phyloP scores from a whole-genome alignment of 176 grass and related monocot species.

The Dendrocalamus sinicus region DNA sequence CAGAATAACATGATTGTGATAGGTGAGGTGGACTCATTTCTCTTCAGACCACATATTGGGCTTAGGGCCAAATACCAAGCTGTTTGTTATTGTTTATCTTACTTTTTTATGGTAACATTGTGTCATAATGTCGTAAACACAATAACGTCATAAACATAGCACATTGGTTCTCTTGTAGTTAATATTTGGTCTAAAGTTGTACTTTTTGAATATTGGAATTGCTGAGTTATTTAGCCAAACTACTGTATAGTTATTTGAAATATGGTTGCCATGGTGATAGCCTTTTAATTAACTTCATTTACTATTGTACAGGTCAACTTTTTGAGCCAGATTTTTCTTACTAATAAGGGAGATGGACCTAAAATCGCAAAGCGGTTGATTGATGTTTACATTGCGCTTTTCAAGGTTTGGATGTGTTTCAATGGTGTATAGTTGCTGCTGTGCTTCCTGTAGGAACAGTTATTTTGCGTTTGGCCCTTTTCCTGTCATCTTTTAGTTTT shows the following conservation, averaged over 20 bases:
- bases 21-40: conserved; percentile 92
- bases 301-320: conserved; percentile 81
- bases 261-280: conserved; percentile 4
- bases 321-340: conserved; percentile 85
- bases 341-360: conserved; percentile 77
- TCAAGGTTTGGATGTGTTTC: conserved; percentile 71
- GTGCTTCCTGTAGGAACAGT: neutral
- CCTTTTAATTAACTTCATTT: conserved; percentile 38
- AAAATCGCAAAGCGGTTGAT: conserved; percentile 89
- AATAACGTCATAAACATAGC: neutral
- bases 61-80: conserved; percentile 92
- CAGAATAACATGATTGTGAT: conserved; percentile 65
- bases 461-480: neutral
- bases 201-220: conserved; percentile 29
- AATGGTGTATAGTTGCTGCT: conserved; percentile 22
- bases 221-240: conserved; percentile 16
- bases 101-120: conserved; percentile 26
- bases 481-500: conserved; percentile 32
- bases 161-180: conserved; percentile 16
- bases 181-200: neutral
- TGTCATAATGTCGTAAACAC: neutral
- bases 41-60: conserved; percentile 88
- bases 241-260: neutral
- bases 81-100: conserved; percentile 62
- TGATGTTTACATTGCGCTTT: conserved; percentile 94